phyloP scores from a whole-genome alignment of 495 filamentous ascomycete genomes.

The Aspergillus homomorphus region DNA sequence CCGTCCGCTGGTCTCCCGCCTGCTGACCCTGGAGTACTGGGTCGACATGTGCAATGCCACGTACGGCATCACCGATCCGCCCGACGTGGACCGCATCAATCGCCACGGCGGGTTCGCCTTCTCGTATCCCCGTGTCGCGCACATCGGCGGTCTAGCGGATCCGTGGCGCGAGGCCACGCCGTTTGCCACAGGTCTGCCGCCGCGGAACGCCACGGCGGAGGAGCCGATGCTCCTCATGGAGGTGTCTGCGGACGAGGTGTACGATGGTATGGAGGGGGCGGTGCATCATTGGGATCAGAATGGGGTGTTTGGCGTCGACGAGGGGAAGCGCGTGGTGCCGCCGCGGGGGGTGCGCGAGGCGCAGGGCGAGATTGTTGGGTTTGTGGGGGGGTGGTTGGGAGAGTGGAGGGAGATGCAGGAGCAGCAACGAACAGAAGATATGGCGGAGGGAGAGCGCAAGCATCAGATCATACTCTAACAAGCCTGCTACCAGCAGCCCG shows the following conservation, averaged over 20 bases:
- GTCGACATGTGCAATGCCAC: constrained; percentile 52
- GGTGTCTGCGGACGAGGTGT: constrained; percentile 17
- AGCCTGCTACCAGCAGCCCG: no score
- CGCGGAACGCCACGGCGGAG: constrained; percentile 48
- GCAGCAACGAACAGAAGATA: neutral
- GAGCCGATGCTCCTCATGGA: constrained; percentile 63
- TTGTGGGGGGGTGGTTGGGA: constrained; percentile 64
- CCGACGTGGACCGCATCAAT: constrained; percentile 59
- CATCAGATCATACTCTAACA: neutral
- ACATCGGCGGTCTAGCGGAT: constrained; percentile 66
- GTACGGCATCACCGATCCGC: constrained; percentile 59
- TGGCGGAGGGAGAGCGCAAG: no score
- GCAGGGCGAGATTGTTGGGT: constrained; percentile 50
- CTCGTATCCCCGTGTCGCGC: constrained; percentile 60
- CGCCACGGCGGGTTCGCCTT: constrained; percentile 66
- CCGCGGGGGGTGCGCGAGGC: constrained; percentile 31
- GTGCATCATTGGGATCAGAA: constrained; percentile 77
- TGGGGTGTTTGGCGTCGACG: constrained; percentile 54
- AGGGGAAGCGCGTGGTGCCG: constrained; percentile 15
- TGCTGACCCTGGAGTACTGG: constrained; percentile 53
- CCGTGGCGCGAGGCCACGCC: constrained; percentile 68
- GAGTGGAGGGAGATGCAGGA: constrained; percentile 41
- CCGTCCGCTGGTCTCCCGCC: constrained; percentile 63
- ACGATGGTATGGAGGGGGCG: constrained; percentile 34
- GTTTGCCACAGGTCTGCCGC: constrained; percentile 49